Evolutionary conservation across 768 basidiomycete species (phyloP).

Genomic region (Sistotremastrum suecicum): DNA sequence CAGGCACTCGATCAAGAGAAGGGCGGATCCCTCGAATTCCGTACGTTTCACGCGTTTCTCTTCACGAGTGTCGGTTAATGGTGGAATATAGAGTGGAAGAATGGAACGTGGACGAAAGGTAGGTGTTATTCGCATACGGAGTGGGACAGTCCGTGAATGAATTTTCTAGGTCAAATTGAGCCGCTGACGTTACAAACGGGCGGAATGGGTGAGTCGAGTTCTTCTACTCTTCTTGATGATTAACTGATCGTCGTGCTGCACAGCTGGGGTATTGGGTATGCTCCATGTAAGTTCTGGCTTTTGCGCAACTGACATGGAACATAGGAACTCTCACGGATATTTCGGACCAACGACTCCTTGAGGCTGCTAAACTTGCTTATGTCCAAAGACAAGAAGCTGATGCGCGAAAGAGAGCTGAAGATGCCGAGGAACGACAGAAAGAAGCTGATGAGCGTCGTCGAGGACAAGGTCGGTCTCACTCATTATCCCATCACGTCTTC

Average conservation of each 20-base stretch:
- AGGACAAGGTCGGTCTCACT: slow-evolving; percentile 13
- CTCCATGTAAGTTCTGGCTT: too few relatives aligned
- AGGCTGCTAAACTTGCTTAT: slow-evolving; percentile 15
- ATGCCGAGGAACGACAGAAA: slow-evolving; percentile 13
- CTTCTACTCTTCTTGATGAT: too few relatives aligned
- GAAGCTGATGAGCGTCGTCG: slow-evolving; percentile 17
- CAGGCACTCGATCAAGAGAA: not conserved
- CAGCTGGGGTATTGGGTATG: too few relatives aligned
- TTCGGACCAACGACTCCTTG: slow-evolving; percentile 11
- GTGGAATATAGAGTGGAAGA: not conserved
- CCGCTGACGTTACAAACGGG: too few relatives aligned
- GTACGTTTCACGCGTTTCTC: not conserved
- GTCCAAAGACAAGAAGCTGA: slow-evolving; percentile 17
- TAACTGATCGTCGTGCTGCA: too few relatives aligned
- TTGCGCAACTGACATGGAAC: not conserved
- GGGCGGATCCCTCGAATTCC: not conserved
- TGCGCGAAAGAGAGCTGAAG: slow-evolving; percentile 14
- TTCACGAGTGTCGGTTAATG: not conserved
- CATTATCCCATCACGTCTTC: not conserved
- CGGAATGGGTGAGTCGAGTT: too few relatives aligned
- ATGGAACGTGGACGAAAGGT: not conserved
- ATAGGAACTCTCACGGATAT: slow-evolving; percentile 9
- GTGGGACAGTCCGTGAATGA: too few relatives aligned
- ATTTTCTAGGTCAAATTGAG: too few relatives aligned
- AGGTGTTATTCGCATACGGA: too few relatives aligned